A percentile compares a stretch with the other conserved stretches of the same genome.
Evolutionary conservation across 805 yeast species (phyloP).

Genomic region (Middelhovenomyces tepae): DNA sequence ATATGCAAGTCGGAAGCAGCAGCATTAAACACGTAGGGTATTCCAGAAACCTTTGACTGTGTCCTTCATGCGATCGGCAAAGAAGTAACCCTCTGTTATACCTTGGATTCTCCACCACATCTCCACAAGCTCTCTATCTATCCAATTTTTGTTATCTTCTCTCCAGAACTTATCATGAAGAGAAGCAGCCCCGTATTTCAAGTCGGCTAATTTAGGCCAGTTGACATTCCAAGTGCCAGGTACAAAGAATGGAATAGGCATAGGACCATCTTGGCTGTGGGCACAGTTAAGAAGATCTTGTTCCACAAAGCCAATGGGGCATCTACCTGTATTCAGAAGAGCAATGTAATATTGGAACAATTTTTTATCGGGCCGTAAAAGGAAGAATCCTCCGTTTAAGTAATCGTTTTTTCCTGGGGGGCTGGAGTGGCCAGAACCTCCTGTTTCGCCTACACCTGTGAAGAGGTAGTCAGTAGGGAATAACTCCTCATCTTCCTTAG

Average conservation of each 20-base stretch:
- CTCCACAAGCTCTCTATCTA: too few relatives aligned
- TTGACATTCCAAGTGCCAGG: constrained; percentile 13
- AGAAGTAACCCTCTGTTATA: too few relatives aligned
- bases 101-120: too few relatives aligned
- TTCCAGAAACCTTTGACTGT: too few relatives aligned
- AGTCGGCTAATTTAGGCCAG: constrained; percentile 9
- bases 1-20: too few relatives aligned
- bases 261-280: constrained; percentile 6
- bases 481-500: constrained; percentile 7
- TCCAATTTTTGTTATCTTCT: too few relatives aligned
- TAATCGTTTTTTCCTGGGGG: constrained; percentile 9
- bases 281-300: constrained; percentile 11
- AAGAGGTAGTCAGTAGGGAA: constrained; percentile 7
- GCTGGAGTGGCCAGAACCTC: constrained; percentile 3
- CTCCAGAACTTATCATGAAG: constrained; percentile 12
- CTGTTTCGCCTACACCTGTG: constrained; percentile 10
- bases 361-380: constrained; percentile 4
- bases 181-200: constrained; percentile 8
- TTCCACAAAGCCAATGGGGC: constrained; percentile 7
- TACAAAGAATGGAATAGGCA: constrained; percentile 9
- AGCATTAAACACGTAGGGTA: too few relatives aligned
- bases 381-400: constrained; percentile 12
- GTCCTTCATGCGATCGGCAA: too few relatives aligned
- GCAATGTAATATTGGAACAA: constrained; percentile 6
- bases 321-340: constrained; percentile 7